Evolutionary conservation across 2,329 filamentous ascomycete species (phyloP).

Genomic region (Zalaria obscura): DNA sequence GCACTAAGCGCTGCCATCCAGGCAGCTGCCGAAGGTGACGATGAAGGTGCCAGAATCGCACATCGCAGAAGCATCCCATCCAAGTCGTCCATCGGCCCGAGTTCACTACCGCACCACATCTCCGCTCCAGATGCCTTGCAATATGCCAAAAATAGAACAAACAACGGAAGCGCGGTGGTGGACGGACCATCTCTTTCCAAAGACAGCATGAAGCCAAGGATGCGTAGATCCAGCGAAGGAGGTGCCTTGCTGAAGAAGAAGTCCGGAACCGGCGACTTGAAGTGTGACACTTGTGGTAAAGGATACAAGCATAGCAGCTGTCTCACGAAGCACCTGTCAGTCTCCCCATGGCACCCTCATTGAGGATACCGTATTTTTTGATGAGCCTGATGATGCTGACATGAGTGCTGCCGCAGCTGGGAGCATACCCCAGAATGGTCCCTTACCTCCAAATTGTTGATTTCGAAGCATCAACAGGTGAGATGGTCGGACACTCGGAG

Average conservation of each 20-base stretch:
- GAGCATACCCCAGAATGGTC: constrained; percentile 98
- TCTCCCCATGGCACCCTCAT: constrained; percentile 38
- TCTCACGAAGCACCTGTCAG: constrained; percentile 99
- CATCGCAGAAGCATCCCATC: constrained; percentile 55
- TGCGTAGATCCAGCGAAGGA: constrained; percentile 66
- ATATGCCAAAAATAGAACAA: constrained; percentile 7
- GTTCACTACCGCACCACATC: constrained; percentile 45
- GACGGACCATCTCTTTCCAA: constrained; percentile 48
- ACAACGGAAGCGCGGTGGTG: constrained; percentile 40
- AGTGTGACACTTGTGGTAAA: constrained; percentile 97
- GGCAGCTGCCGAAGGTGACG: constrained; percentile 50
- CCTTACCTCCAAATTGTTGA: constrained; percentile 89
- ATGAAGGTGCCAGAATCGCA: constrained; percentile 43
- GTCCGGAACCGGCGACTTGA: constrained; percentile 69
- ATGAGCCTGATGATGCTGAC: neutral
- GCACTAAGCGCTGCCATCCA: constrained; percentile 61
- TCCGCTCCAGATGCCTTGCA: constrained; percentile 20
- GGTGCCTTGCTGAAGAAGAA: constrained; percentile 69
- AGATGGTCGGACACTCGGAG: constrained; percentile 92
- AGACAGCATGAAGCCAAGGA: constrained; percentile 30
- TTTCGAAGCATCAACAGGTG: constrained; percentile 98
- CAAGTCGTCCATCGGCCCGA: constrained; percentile 43
- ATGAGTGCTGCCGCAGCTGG: constrained; percentile 52
- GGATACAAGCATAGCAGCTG: constrained; percentile 99
- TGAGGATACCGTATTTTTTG: too few relatives aligned